Conservation (phyloP, 164 flowering plant species). For the Vitis riparia region DNA sequence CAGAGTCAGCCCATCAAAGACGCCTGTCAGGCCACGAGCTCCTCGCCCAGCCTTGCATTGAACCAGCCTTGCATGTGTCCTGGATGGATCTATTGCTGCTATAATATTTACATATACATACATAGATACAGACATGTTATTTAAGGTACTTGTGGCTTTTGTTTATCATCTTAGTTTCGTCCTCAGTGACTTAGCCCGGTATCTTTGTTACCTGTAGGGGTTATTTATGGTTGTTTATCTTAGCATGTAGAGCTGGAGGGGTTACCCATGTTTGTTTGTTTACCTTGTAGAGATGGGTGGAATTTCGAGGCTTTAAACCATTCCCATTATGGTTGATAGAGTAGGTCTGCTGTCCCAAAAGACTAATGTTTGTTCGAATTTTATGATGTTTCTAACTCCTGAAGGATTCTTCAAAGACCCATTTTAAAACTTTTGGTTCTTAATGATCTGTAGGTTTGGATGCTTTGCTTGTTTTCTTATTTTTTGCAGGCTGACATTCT, state of each 20-base stretch:
- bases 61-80: constrained; percentile 10
- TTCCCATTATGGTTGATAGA: too few species aligned
- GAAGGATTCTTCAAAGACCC: too few species aligned
- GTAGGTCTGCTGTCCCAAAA: too few species aligned
- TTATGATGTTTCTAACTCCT: too few species aligned
- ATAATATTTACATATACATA: constrained; percentile 25
- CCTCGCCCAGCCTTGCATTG: constrained; percentile 55
- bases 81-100: constrained; percentile 17
- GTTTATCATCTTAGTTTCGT: constrained; percentile 13
- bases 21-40: constrained; percentile 87
- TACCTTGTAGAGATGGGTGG: constrained; percentile 32
- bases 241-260: constrained; percentile 9
- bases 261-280: constrained; percentile 4
- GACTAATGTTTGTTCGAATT: too few species aligned
- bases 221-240: not conserved
- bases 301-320: constrained; percentile 22
- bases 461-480: too few species aligned
- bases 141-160: constrained; percentile 29
- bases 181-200: constrained; percentile 21
- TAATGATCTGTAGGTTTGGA: too few species aligned
- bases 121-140: constrained; percentile 25
- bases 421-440: too few species aligned
- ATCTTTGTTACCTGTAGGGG: constrained; percentile 18
- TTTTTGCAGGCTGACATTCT: too few species aligned
- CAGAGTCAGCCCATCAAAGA: constrained; percentile 99